Conservation (phyloP, 192 early-diverging fungal genomes). For the Entomortierella parvispora region DNA sequence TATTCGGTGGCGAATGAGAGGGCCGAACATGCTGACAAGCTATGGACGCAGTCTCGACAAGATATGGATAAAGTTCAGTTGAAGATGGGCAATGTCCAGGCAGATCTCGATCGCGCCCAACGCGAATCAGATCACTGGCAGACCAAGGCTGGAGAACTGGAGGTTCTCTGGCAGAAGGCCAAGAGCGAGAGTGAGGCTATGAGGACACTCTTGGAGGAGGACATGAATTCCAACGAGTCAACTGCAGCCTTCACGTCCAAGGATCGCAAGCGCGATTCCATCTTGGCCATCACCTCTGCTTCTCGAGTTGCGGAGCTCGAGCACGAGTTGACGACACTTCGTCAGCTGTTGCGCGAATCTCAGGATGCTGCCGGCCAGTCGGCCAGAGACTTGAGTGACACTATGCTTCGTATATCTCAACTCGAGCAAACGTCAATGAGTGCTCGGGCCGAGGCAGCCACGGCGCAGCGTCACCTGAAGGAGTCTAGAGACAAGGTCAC, state of each 20-base stretch:
- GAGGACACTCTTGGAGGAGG: conserved; percentile 52
- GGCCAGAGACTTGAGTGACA: conserved; percentile 52
- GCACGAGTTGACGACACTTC: conserved; percentile 47
- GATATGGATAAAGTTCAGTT: conserved; percentile 49
- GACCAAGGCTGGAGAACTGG: conserved; percentile 49
- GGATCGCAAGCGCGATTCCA: conserved; percentile 47
- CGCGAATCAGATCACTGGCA: conserved; percentile 50
- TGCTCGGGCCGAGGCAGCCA: conserved; percentile 57
- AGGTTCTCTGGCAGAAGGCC: conserved; percentile 51
- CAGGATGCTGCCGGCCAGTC: conserved; percentile 35
- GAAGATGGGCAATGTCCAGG: conserved; percentile 36
- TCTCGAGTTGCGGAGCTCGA: conserved; percentile 43
- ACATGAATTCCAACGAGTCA: conserved; percentile 35
- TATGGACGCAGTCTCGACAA: conserved; percentile 54
- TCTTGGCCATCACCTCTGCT: conserved; percentile 40
- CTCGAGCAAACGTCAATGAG: conserved; percentile 58
- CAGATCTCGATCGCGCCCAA: conserved; percentile 52
- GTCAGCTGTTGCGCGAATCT: conserved; percentile 31
- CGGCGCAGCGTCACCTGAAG: conserved; percentile 48
- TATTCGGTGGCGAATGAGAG: conserved; percentile 51
- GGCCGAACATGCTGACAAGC: conserved; percentile 49
- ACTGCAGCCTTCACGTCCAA: conserved; percentile 15
- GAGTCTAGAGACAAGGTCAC: conserved; percentile 55
- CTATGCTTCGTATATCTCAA: conserved; percentile 55
- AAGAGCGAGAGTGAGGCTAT: conserved; percentile 54